phyloP scores from a whole-genome alignment of 768 basidiomycete species.

The Lactarius sp. region DNA sequence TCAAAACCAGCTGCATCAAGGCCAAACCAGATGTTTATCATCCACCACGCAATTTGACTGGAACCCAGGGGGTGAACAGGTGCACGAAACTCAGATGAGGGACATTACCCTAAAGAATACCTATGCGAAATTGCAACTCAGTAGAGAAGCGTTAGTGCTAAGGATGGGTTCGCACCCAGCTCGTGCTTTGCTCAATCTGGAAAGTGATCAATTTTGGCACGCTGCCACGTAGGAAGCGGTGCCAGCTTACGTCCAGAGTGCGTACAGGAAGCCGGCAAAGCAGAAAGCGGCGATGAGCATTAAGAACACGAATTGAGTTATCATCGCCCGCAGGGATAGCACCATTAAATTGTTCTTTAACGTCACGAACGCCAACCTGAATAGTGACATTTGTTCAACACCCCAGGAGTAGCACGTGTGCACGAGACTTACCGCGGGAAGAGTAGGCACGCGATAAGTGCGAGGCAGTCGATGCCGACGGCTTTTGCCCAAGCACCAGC shows the following conservation, averaged over 20 bases:
- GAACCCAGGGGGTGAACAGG: neutral
- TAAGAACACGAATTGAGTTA: conserved; percentile 78
- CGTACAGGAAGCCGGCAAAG: conserved; percentile 90
- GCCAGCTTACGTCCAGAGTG: conserved; percentile 79
- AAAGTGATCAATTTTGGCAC: neutral
- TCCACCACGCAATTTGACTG: conserved; percentile 86
- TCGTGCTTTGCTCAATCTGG: conserved; percentile 57
- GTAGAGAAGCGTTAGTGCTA: conserved; percentile 22
- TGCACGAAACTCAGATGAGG: conserved; percentile 1
- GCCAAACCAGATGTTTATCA: conserved; percentile 93
- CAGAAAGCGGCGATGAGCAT: conserved; percentile 87
- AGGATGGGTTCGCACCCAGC: conserved; percentile 41
- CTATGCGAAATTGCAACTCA: conserved; percentile 17
- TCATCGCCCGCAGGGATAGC: conserved; percentile 84
- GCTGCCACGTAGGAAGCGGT: neutral
- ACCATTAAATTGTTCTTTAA: conserved; percentile 78
- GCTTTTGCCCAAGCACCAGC: conserved; percentile 60
- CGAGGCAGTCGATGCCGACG: conserved; percentile 77
- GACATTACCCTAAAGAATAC: conserved; percentile 35
- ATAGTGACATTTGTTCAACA: conserved; percentile 2
- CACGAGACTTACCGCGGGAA: conserved; percentile 64
- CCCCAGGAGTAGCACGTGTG: neutral
- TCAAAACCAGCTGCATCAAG: conserved; percentile 90
- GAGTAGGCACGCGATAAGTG: conserved; percentile 84
- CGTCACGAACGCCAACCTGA: conserved; percentile 85